Base-by-base conservation (phyloP, 2,329 filamentous ascomycete species). In the Trichophyton benhamiae region DNA sequence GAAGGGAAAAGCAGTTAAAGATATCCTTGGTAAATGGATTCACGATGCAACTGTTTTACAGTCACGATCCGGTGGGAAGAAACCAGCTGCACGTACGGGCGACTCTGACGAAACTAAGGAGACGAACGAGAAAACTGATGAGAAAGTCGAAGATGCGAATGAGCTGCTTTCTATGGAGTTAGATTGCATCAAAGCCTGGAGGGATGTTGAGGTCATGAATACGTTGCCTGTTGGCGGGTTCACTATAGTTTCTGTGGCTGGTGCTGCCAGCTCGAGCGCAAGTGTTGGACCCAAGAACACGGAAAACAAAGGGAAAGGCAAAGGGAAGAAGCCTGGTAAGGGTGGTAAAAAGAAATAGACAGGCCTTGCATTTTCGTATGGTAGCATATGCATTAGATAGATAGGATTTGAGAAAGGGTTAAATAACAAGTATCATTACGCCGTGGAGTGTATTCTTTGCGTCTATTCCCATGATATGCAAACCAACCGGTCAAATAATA, bases 1-100 rank as follows among this genome's bases (percentile, higher is more conserved):
- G 80, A 96, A 96, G 77, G 92, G 94, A 8, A 97, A 96, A 72
- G 91, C 91, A 0, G 85, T 96, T 57, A 89, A 89, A 72, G 92
- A 97, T 74, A 87, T 97, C 36, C 75, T 97, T n/a, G 84, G 86
- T 57, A 82, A 83, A 63, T 96, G 92, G 91, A 81, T 87, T 65
- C 74, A 79, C 20, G 89, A 85, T 58, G 82, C 84, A 5, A 72
- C 71, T 1, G 70, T 70, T 0, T 71, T 70, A 9, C 62, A 46
- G 11, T 22, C 58, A 6, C 25, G 44, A 7, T 33, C 41, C 20
- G 66, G 63, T 27, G 79, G 77, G 60, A 79, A 74, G 61, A 75
- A 76, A 41, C 41, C 57, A 3, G 15, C 53, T 17, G 5, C 44
- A 13, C 41, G 33, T 13, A 48, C 27, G 22, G 48, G n/a, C 27